Evolutionary conservation across 768 basidiomycete genomes (phyloP).

Genomic region (Tephrocybe sp.): DNA sequence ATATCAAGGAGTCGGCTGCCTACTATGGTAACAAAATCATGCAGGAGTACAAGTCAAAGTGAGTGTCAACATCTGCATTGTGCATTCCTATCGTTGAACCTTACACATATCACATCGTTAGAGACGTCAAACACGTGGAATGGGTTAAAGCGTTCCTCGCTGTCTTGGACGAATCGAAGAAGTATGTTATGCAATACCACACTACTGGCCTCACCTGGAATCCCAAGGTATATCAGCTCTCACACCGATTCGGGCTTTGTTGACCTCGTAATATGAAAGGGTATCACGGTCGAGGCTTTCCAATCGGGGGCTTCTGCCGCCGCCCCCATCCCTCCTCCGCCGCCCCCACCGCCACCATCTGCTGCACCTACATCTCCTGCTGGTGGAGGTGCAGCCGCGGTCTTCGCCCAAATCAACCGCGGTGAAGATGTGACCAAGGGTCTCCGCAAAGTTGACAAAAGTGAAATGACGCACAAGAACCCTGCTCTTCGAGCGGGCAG

Average conservation of each 20-base stretch:
- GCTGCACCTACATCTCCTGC: conserved; percentile 43
- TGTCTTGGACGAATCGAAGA: conserved; percentile 75
- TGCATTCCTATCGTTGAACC: conserved; percentile 8
- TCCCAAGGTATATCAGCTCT: conserved; percentile 50
- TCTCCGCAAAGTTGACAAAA: conserved; percentile 91
- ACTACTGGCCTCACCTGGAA: conserved; percentile 92
- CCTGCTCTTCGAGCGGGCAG: conserved; percentile 77
- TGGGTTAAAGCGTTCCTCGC: conserved; percentile 79
- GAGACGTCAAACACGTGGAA: conserved; percentile 83
- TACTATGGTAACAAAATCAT: conserved; percentile 91
- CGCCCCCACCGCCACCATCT: conserved; percentile 55
- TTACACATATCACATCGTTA: conserved; percentile 28
- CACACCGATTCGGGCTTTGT: background rate
- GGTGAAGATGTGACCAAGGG: conserved; percentile 90
- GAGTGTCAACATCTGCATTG: conserved; percentile 23
- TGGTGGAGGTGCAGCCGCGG: conserved; percentile 60
- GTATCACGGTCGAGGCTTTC: conserved; percentile 57
- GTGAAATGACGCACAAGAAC: conserved; percentile 99
- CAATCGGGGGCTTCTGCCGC: conserved; percentile 39
- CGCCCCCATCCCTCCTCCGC: conserved; percentile 55
- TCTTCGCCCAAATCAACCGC: conserved; percentile 89
- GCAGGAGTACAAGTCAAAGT: conserved; percentile 95
- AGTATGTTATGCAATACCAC: conserved; percentile 84
- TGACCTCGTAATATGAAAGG: conserved; percentile 35
- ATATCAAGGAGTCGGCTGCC: conserved; percentile 81